Conservation (phyloP, 805 yeast genomes). For the Lipomyces sp. region DNA sequence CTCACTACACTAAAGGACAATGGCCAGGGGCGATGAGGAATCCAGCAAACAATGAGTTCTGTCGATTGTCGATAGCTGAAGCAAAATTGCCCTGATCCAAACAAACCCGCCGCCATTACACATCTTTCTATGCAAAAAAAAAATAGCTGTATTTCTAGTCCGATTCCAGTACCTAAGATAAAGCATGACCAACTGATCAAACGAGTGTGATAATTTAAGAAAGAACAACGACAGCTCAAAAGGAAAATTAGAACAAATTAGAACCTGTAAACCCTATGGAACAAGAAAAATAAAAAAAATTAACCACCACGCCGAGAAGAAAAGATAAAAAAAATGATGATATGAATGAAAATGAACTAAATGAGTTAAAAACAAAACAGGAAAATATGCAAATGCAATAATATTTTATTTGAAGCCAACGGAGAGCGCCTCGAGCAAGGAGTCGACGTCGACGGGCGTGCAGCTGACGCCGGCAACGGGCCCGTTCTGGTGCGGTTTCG, state of each 20-base stretch:
- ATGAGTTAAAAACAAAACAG: background rate
- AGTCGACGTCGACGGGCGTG: slow-evolving; percentile 5
- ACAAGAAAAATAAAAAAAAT: background rate
- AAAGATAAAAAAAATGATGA: background rate
- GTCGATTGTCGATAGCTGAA: no score
- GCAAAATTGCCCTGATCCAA: no score
- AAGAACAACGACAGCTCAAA: background rate
- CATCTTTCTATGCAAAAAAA: no score
- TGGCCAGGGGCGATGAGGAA: no score
- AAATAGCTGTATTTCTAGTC: no score
- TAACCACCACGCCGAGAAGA: background rate
- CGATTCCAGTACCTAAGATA: no score
- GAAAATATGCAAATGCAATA: background rate
- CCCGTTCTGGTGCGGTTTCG: no score
- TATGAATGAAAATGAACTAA: background rate
- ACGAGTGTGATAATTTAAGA: no score
- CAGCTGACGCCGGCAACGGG: background rate
- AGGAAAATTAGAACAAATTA: background rate
- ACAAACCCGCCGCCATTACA: no score
- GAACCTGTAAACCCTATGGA: background rate
- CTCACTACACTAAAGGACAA: no score
- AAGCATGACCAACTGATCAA: no score
- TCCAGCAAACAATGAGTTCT: no score
- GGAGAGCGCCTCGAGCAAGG: slow-evolving; percentile 13
- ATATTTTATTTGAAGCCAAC: background rate